These are phyloP conservation scores for Backusella psychrophila DNA, from an alignment of 192 early-diverging fungal genomes.

Conservation along the genomic window DNA sequence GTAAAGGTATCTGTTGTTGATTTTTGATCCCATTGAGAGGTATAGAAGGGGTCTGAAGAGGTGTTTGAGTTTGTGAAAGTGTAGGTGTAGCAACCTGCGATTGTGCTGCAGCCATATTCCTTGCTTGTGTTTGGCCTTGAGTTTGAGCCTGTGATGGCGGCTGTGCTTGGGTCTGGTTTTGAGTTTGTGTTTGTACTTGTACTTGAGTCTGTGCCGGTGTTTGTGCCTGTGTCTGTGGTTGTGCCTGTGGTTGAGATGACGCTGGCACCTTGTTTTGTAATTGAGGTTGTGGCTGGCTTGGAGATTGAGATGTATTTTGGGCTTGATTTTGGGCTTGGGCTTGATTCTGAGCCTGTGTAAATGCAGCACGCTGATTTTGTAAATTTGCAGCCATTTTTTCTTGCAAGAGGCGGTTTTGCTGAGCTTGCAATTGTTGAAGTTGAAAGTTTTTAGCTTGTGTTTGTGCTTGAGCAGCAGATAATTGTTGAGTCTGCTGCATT, in stretches of 20 bases:
- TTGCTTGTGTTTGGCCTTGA: neutral
- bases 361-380: constrained; percentile 13
- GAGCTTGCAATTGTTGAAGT: constrained; percentile 24
- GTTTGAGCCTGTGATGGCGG: constrained; percentile 9
- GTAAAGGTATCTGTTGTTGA: constrained; percentile 10
- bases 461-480: constrained; percentile 23
- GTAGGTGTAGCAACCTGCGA: constrained; percentile 8
- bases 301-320: neutral
- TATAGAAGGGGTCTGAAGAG: neutral
- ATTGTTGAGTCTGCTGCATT: constrained; percentile 9
- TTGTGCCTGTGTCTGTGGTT: constrained; percentile 6
- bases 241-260: neutral
- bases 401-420: constrained; percentile 17
- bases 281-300: neutral
- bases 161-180: neutral
- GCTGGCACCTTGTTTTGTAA: neutral
- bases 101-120: constrained; percentile 3
- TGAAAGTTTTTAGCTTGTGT: constrained; percentile 1
- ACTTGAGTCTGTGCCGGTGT: constrained; percentile 20
- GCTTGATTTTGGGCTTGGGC: neutral
- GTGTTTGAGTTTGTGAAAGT: constrained; percentile 11
- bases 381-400: constrained; percentile 10
- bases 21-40: neutral
- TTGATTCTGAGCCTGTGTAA: constrained; percentile 12
- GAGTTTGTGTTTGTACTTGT: constrained; percentile 17